Evolutionary conservation across 495 filamentous ascomycete genomes (phyloP), one percentile per base, ranked within the genome.

Genomic region (Hypomontagnella submonticulosa): DNA sequence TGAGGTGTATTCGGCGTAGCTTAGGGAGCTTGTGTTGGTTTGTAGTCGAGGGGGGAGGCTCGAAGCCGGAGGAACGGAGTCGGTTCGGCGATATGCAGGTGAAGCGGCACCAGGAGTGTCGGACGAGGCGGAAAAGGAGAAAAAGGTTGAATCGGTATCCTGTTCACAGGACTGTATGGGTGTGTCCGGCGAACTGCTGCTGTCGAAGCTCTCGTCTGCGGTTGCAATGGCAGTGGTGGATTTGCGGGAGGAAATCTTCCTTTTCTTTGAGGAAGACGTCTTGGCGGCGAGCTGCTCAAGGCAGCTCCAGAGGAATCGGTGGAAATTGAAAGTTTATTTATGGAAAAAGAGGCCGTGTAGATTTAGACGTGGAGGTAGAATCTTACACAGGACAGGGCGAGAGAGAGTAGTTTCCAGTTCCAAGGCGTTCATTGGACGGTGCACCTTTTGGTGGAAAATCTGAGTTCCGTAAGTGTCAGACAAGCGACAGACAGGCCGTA

Each of bases 231-330:
- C 23, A 27, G 68, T 3, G 40, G 71, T 68, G 49, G 75, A 67
- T 71, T 82, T 82, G 80, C 84, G 84, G 70, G 84, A 11, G 44
- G 66, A 87, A 78, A 93, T 85, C 85, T 90, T 92, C 77, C 92
- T 85, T 87, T 92, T 92, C 89, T 96, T 96, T 83, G 84, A 84
- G 80, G 89, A 91, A 87, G 91, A 90, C 91, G 90, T 93, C 75
- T 84, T 93, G 90, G 85, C 85, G 78, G 83, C 80, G 89, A 90
- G 89, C 89, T 90, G 89, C 87, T 42, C 65, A 58, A 63, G 60
- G 81, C 82, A 84, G 82, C 82, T 84, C 82, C 70, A 61, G 68
- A 50, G 38, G 51, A 61, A 69, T 54, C 46, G 63, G 59, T 36
- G 61, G 42, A 61, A 58, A 51, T 61, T 59, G 57, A 27, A 41